Percentiles rank a stretch among this genome's conserved stretches.
These are phyloP conservation scores for Trichoderma breve DNA, from an alignment of 2,329 filamentous ascomycete genomes.

Conservation along the genomic window DNA sequence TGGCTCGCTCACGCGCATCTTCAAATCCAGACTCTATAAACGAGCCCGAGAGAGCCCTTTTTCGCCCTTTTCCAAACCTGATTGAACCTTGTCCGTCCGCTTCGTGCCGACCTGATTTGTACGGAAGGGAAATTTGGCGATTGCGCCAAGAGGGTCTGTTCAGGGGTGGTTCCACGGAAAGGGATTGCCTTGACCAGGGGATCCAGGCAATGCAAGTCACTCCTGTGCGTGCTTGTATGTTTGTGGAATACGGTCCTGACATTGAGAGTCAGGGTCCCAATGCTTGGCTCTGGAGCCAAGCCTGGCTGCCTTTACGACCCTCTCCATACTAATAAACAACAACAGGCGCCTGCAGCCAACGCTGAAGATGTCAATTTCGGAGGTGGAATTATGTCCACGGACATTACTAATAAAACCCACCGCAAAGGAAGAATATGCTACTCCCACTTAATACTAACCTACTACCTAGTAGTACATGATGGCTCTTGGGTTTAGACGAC, in stretches of 20 bases:
- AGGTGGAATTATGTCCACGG: background rate
- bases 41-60: background rate
- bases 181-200: constrained; percentile 10
- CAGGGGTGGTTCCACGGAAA: constrained; percentile 19
- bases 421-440: background rate
- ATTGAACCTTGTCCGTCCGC: constrained; percentile 1
- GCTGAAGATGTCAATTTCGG: constrained; percentile 9
- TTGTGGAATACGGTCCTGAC: background rate
- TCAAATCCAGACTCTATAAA: background rate
- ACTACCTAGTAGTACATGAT: background rate
- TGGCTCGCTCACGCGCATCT: background rate
- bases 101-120: constrained; percentile 16
- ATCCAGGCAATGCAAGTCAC: constrained; percentile 14
- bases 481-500: background rate
- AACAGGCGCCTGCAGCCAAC: background rate
- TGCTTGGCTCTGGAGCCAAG: constrained; percentile 12
- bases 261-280: background rate
- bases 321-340: background rate
- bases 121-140: constrained; percentile 20
- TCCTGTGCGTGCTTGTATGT: background rate
- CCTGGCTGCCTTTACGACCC: background rate
- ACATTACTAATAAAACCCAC: background rate
- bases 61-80: background rate
- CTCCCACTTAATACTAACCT: background rate
- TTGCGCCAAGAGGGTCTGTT: constrained; percentile 19